phyloP scores from a whole-genome alignment of 805 yeast species.

The Metschnikowia kofuensis region DNA sequence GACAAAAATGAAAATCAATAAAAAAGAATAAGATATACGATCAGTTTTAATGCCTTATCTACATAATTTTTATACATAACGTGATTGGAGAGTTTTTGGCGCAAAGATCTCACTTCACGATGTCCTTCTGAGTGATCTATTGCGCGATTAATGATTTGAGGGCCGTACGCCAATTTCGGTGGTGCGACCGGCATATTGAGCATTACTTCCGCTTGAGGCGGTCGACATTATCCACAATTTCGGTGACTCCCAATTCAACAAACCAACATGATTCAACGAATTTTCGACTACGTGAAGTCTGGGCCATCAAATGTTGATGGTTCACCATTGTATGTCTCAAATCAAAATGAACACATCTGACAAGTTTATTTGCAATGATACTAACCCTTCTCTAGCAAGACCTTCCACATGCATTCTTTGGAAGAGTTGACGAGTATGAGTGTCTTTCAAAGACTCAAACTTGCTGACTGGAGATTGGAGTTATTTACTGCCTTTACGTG shows the following conservation, averaged over 20 bases:
- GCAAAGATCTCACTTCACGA: too few species aligned
- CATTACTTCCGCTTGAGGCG: neutral
- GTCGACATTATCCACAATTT: neutral
- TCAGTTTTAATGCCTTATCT: too few species aligned
- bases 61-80: too few species aligned
- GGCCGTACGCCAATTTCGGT: too few species aligned
- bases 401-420: conserved; percentile 28
- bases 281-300: conserved; percentile 15
- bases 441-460: conserved; percentile 51
- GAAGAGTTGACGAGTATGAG: conserved; percentile 62
- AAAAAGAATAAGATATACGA: too few species aligned
- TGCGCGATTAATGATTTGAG: too few species aligned
- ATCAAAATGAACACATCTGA: too few species aligned
- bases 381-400: conserved; percentile 14
- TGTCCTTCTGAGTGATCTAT: too few species aligned
- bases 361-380: neutral
- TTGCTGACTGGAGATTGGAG: conserved; percentile 81
- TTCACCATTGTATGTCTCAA: conserved; percentile 18
- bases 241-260: neutral
- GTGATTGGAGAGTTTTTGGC: too few species aligned
- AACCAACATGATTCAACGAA: conserved; percentile 12
- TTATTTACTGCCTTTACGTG: conserved; percentile 51
- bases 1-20: too few species aligned
- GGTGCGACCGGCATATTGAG: neutral
- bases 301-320: conserved; percentile 19